These are phyloP conservation scores for Nothophaeocryptopus gaeumannii DNA, from an alignment of 2,329 filamentous ascomycete species.

Conservation along the genomic window DNA sequence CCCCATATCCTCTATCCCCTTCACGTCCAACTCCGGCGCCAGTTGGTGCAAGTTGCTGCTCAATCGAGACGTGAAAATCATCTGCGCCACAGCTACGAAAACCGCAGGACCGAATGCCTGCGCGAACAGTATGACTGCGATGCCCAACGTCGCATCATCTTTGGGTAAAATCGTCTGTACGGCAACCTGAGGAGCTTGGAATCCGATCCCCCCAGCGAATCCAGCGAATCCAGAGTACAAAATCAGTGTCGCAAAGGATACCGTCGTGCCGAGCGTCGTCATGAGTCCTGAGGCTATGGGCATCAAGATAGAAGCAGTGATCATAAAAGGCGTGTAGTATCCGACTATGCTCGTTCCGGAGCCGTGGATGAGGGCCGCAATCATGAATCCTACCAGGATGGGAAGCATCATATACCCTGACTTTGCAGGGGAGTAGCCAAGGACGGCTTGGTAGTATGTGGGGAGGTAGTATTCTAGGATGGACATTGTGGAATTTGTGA, in stretches of 20 bases:
- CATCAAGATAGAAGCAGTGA: conserved; percentile 33
- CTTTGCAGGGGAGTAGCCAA: background rate
- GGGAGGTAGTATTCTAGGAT: conserved; percentile 4
- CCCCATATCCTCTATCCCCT: conserved; percentile 15
- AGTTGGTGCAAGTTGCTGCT: conserved; percentile 11
- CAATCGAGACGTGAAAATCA: conserved; percentile 23
- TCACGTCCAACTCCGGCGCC: conserved; percentile 2
- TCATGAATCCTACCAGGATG: conserved; percentile 15
- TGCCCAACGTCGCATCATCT: conserved; percentile 31
- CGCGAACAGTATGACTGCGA: conserved; percentile 36
- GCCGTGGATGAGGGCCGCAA: conserved; percentile 14
- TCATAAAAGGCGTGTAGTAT: conserved; percentile 39
- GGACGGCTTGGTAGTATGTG: conserved; percentile 2
- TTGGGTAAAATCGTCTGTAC: conserved; percentile 31
- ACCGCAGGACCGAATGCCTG: conserved; percentile 24
- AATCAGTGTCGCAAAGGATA: conserved; percentile 29
- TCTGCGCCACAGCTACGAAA: conserved; percentile 20
- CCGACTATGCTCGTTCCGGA: conserved; percentile 23
- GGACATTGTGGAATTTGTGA: background rate
- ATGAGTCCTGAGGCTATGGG: conserved; percentile 37
- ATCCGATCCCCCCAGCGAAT: conserved; percentile 34
- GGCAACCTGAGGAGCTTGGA: conserved; percentile 32
- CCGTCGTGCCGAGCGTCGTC: conserved; percentile 31
- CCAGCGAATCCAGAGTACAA: conserved; percentile 31
- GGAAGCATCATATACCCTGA: background rate